Conservation (phyloP, 306 rosid species). For the Amphicarpaea edgeworthii region DNA sequence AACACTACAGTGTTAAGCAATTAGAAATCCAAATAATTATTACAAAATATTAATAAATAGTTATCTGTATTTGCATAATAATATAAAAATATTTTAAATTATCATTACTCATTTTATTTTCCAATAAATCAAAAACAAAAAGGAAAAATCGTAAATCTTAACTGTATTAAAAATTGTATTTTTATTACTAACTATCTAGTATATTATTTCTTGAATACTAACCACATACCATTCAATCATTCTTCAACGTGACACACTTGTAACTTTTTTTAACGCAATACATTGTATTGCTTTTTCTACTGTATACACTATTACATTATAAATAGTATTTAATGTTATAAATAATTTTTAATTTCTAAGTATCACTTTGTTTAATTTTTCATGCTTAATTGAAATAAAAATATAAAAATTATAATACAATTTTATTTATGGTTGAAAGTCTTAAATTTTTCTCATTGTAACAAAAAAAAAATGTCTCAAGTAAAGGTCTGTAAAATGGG, state of each 20-base stretch:
- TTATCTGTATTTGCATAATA: too few relatives aligned
- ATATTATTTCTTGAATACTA: not conserved
- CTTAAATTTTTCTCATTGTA: too few relatives aligned
- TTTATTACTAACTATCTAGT: not conserved
- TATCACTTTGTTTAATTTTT: not conserved
- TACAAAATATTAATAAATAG: too few relatives aligned
- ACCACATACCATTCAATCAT: not conserved
- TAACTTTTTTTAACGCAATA: not conserved
- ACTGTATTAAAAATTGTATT: not conserved
- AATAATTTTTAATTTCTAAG: not conserved
- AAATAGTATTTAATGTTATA: not conserved
- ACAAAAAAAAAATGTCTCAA: too few relatives aligned
- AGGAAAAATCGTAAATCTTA: not conserved
- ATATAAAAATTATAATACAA: too few relatives aligned
- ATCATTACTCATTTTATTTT: too few relatives aligned
- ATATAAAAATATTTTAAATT: too few relatives aligned
- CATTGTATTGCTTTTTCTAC: not conserved
- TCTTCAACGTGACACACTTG: not conserved
- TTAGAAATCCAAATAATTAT: too few relatives aligned
- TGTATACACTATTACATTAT: not conserved
- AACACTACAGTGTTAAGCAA: constrained; percentile 15
- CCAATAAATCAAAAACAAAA: not conserved
- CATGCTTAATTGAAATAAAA: too few relatives aligned
- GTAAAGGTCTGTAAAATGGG: too few relatives aligned
- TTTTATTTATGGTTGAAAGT: too few relatives aligned